Conservation (phyloP, 139 green algal species). For the Chlamydomonas applanata region DNA sequence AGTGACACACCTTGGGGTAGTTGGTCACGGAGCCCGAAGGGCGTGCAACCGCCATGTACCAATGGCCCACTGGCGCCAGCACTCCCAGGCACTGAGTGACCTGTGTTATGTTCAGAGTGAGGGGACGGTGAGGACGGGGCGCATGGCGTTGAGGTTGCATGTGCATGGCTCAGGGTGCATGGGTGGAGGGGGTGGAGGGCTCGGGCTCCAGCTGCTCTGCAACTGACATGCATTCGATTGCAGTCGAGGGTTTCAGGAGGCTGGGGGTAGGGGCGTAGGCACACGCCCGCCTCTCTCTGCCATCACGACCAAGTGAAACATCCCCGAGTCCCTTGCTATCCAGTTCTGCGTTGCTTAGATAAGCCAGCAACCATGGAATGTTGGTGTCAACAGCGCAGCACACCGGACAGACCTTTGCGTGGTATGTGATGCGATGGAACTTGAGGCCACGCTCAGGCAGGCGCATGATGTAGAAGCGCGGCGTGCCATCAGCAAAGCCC, state of each 20-base stretch:
- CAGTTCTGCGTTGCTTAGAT: slow-evolving; percentile 37
- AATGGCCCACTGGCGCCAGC: slow-evolving; percentile 35
- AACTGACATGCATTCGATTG: too few relatives aligned
- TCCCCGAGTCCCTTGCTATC: slow-evolving; percentile 35
- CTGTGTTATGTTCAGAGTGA: slow-evolving; percentile 7
- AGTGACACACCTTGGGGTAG: slow-evolving; percentile 43
- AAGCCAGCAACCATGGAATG: too few relatives aligned
- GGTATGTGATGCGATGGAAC: slow-evolving; percentile 92
- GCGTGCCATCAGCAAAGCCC: slow-evolving; percentile 9
- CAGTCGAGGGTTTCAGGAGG: too few relatives aligned
- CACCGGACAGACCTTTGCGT: slow-evolving; percentile 56
- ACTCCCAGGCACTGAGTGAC: slow-evolving; percentile 68
- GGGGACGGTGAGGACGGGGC: background rate
- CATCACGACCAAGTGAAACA: slow-evolving; percentile 40
- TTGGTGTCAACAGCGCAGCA: too few relatives aligned
- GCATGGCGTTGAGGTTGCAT: too few relatives aligned
- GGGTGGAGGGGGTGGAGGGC: too few relatives aligned
- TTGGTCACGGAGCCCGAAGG: slow-evolving; percentile 43
- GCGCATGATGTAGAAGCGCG: slow-evolving; percentile 87
- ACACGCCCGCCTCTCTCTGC: background rate
- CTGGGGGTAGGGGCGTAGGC: background rate
- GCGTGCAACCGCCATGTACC: slow-evolving; percentile 84
- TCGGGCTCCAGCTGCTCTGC: too few relatives aligned
- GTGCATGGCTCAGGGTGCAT: too few relatives aligned
- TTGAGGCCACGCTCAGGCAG: slow-evolving; percentile 58